Conservation (phyloP, 306 rosid species). For the Crataegus laevigata region DNA sequence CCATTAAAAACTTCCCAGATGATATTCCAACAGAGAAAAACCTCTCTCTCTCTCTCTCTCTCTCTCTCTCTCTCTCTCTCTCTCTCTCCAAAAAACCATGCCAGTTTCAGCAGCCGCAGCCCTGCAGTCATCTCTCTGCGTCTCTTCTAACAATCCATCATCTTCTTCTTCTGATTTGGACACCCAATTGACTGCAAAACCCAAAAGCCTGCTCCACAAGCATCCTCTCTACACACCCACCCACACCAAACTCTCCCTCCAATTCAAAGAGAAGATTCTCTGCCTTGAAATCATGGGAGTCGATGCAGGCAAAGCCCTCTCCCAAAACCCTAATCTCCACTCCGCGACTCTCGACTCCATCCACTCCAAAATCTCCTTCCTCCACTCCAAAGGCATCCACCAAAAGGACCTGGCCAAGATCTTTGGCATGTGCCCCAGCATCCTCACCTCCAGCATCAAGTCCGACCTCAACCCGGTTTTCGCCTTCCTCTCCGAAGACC, state of each 20-base stretch:
- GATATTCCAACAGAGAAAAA: background rate
- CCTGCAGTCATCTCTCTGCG: slow-evolving; percentile 48
- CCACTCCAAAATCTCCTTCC: slow-evolving; percentile 58
- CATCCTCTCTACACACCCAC: slow-evolving; percentile 65
- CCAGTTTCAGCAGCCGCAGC: slow-evolving; percentile 32
- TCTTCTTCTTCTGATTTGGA: slow-evolving; percentile 7
- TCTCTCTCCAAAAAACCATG: slow-evolving; percentile 23
- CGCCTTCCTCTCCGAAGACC: slow-evolving; percentile 51
- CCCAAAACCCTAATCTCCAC: slow-evolving; percentile 64
- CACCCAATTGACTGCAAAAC: slow-evolving; percentile 38
- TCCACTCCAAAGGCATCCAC: slow-evolving; percentile 63
- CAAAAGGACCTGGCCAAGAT: slow-evolving; percentile 63
- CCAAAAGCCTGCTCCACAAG: slow-evolving; percentile 52
- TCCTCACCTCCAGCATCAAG: slow-evolving; percentile 61
- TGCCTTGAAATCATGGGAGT: slow-evolving; percentile 90
- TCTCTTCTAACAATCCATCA: slow-evolving; percentile 40
- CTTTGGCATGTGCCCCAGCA: slow-evolving; percentile 82
- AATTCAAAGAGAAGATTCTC: slow-evolving; percentile 76
- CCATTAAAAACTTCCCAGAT: background rate
- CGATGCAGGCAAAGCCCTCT: slow-evolving; percentile 78
- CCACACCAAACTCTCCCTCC: slow-evolving; percentile 49
- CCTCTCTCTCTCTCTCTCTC: background rate
- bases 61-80: background rate
- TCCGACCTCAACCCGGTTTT: slow-evolving; percentile 73
- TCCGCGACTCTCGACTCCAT: slow-evolving; percentile 50